Evolutionary conservation across 306 rosid species (phyloP).

Genomic region (Castanea sativa): DNA sequence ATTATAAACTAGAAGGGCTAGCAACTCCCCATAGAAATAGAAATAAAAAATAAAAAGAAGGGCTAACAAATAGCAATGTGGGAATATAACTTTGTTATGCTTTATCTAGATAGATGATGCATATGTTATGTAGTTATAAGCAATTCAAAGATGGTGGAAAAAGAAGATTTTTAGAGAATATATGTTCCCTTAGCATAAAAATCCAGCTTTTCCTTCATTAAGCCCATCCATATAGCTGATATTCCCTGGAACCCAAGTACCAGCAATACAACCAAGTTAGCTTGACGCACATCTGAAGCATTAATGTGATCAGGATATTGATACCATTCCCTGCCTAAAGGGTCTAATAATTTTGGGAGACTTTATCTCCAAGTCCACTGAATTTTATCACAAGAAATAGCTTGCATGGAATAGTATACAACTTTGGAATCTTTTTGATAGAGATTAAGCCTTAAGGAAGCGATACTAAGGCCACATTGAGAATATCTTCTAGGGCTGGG

Average conservation of each 20-base stretch:
- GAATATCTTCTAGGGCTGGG: conserved; percentile 70
- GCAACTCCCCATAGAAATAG: too few species aligned
- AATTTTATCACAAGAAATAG: conserved; percentile 22
- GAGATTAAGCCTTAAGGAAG: conserved; percentile 41
- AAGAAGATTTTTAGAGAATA: conserved; percentile 55
- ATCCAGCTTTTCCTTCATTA: conserved; percentile 32
- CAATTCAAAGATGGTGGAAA: conserved; percentile 36
- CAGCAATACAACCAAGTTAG: conserved; percentile 16
- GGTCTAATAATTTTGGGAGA: conserved; percentile 23
- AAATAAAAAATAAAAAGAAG: background rate
- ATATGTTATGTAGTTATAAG: conserved; percentile 27
- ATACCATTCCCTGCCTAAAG: conserved; percentile 65
- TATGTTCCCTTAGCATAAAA: conserved; percentile 58
- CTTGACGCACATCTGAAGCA: conserved; percentile 35
- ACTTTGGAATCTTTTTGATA: conserved; percentile 23
- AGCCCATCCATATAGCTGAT: conserved; percentile 46
- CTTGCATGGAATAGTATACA: conserved; percentile 18
- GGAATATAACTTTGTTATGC: conserved; percentile 43
- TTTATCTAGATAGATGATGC: conserved; percentile 35
- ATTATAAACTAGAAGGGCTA: background rate
- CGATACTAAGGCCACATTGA: conserved; percentile 34
- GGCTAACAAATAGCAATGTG: conserved; percentile 15
- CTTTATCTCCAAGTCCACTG: conserved; percentile 29
- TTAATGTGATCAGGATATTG: conserved; percentile 29
- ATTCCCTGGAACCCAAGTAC: conserved; percentile 37